Conservation (phyloP, 2,329 filamentous ascomycete genomes). For the Neonectria magnoliae region DNA sequence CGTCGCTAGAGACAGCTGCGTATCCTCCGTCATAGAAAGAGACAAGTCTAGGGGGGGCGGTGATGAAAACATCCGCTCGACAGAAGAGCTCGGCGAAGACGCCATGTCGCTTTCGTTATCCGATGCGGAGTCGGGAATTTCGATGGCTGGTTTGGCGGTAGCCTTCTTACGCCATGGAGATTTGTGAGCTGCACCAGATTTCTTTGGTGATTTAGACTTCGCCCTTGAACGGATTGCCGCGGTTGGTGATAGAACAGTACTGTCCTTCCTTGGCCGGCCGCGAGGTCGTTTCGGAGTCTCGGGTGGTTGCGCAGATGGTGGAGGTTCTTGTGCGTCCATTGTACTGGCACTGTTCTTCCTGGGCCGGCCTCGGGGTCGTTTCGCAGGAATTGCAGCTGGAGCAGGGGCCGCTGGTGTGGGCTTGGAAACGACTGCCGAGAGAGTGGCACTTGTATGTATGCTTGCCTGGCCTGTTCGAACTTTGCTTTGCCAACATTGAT, state of each 20-base stretch:
- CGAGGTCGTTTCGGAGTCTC: slow-evolving; percentile 49
- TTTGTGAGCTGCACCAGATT: slow-evolving; percentile 11
- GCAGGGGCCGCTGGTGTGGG: slow-evolving; percentile 23
- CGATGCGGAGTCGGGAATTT: slow-evolving; percentile 64
- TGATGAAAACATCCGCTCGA: slow-evolving; percentile 56
- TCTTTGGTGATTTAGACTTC: slow-evolving; percentile 25
- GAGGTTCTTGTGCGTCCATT: slow-evolving; percentile 45
- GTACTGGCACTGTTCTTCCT: slow-evolving; percentile 44
- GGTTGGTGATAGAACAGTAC: slow-evolving; percentile 14
- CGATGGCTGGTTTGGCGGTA: slow-evolving; percentile 44
- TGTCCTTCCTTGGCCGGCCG: slow-evolving; percentile 55
- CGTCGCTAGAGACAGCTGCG: slow-evolving; percentile 53
- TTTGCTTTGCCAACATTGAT: slow-evolving; percentile 77
- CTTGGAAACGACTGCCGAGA: slow-evolving; percentile 26
- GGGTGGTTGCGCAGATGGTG: slow-evolving; percentile 47
- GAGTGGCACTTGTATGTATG: slow-evolving; percentile 33
- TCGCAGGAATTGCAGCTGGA: slow-evolving; percentile 17
- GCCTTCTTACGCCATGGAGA: slow-evolving; percentile 30
- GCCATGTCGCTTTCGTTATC: slow-evolving; percentile 46
- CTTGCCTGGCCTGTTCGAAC: slow-evolving; percentile 40
- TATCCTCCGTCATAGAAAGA: slow-evolving; percentile 56
- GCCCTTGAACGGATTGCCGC: slow-evolving; percentile 17
- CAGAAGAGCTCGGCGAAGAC: slow-evolving; percentile 48
- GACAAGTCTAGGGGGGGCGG: slow-evolving; percentile 55
- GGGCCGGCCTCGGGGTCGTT: slow-evolving; percentile 48